Conservation (phyloP, 306 rosid species). For the Prunus mongolica region DNA sequence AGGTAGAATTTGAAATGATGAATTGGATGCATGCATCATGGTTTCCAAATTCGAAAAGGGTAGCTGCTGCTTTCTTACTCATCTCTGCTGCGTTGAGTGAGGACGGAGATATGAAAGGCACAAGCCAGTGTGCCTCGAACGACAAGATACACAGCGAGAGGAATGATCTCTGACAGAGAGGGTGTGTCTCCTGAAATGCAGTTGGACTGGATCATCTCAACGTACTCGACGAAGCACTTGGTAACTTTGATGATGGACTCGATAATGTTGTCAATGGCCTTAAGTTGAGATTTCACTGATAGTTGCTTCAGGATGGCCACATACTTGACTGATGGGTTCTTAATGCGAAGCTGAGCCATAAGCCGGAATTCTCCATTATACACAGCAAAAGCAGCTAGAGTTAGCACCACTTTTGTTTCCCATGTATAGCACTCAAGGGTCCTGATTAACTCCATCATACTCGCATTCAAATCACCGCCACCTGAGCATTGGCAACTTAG, state of each 20-base stretch:
- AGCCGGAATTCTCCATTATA: constrained; percentile 83
- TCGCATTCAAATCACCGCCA: constrained; percentile 60
- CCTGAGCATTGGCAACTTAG: constrained; percentile 61
- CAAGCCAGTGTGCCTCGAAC: constrained; percentile 65
- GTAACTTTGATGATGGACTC: constrained; percentile 50
- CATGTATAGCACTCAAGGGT: constrained; percentile 49
- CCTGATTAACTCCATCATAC: constrained; percentile 56
- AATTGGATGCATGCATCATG: neutral
- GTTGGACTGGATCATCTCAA: constrained; percentile 45
- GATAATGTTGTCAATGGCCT: constrained; percentile 53
- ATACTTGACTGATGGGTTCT: constrained; percentile 62
- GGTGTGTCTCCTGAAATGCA: constrained; percentile 66
- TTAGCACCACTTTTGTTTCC: constrained; percentile 82
- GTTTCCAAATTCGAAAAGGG: neutral
- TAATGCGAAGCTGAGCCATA: constrained; percentile 46
- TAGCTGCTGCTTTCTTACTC: constrained; percentile 47
- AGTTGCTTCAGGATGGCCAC: constrained; percentile 73
- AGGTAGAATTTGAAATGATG: neutral
- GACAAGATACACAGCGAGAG: constrained; percentile 74
- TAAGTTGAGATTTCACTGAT: constrained; percentile 55
- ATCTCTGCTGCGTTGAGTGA: constrained; percentile 42
- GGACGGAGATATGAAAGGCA: constrained; percentile 48
- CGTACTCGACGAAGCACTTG: constrained; percentile 50
- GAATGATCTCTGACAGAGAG: constrained; percentile 57
- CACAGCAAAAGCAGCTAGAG: constrained; percentile 73